Evolutionary conservation across 2,329 filamentous ascomycete species (phyloP).

Genomic region (Lomentospora prolificans): DNA sequence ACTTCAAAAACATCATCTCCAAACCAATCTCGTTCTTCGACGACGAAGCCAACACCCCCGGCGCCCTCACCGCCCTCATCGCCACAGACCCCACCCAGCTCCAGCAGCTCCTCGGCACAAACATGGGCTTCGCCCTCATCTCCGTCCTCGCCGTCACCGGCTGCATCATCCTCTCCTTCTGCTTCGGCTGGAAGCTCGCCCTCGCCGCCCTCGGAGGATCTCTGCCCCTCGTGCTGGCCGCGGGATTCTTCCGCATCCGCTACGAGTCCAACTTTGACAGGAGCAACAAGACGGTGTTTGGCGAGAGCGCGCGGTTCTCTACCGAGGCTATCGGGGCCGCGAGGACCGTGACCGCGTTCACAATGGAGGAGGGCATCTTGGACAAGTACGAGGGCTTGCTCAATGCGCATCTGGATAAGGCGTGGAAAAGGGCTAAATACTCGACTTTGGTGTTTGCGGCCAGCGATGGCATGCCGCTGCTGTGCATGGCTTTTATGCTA

Average conservation of each 20-base stretch:
- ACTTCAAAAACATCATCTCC: conserved; percentile 19
- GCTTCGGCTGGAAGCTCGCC: conserved; percentile 27
- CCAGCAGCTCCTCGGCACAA: conserved; percentile 22
- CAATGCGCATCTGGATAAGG: conserved; percentile 7
- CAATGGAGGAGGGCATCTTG: conserved; percentile 16
- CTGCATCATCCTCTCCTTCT: conserved; percentile 19
- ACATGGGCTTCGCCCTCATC: conserved; percentile 19
- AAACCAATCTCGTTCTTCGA: conserved; percentile 22
- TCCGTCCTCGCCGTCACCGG: conserved; percentile 21
- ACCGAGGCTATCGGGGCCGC: conserved; percentile 8
- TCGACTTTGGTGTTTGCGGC: conserved; percentile 9
- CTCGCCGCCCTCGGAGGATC: conserved; percentile 26
- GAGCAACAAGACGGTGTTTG: conserved; percentile 9
- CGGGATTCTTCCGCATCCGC: conserved; percentile 40
- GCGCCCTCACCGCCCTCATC: conserved; percentile 17
- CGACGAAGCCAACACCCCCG: conserved; percentile 19
- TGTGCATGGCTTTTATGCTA: conserved; percentile 13
- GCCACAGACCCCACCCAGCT: conserved; percentile 21
- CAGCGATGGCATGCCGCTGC: conserved; percentile 10
- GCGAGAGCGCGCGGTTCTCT: conserved; percentile 9
- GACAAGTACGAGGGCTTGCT: conserved; percentile 9
- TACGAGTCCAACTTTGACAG: conserved; percentile 9
- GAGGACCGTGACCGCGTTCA: conserved; percentile 18
- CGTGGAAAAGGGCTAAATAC: conserved; percentile 4
- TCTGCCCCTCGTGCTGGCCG: conserved; percentile 22